phyloP scores from a whole-genome alignment of 805 yeast species.

The Starmerella floris region DNA sequence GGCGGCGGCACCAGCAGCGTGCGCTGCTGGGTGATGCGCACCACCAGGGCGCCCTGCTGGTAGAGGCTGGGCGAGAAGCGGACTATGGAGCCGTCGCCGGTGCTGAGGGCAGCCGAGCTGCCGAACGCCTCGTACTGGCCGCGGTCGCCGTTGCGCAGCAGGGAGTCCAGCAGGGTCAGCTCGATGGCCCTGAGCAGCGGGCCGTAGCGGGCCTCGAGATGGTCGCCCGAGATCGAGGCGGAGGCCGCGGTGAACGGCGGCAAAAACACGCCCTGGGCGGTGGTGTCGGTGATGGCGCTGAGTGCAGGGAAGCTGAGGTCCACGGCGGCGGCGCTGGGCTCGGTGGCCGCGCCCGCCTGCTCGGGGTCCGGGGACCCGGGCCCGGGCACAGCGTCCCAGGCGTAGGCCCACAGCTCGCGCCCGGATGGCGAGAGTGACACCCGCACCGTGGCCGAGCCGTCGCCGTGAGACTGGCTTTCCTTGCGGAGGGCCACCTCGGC shows the following conservation, averaged over 20 bases:
- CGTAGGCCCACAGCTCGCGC: conserved; percentile 21
- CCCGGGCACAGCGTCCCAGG: conserved; percentile 1
- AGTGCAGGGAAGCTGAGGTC: not conserved
- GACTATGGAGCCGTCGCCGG: conserved; percentile 15
- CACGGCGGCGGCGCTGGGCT: not conserved
- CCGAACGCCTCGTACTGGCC: conserved; percentile 18
- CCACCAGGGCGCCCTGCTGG: conserved; percentile 13
- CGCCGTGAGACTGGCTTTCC: not conserved
- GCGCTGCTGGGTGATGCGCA: conserved; percentile 13
- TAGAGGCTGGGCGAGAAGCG: conserved; percentile 15
- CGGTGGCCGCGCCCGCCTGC: not conserved
- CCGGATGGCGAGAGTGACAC: conserved; percentile 13
- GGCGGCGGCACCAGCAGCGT: conserved; percentile 13
- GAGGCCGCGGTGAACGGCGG: conserved; percentile 14
- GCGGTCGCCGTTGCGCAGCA: conserved; percentile 12
- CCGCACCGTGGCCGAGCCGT: not conserved
- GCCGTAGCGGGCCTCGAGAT: conserved; percentile 9
- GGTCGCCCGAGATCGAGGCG: not conserved
- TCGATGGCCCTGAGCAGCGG: conserved; percentile 18
- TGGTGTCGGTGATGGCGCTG: conserved; percentile 2
- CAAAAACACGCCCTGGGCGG: conserved; percentile 15
- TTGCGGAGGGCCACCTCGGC: conserved; percentile 20
- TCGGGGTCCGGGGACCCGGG: not conserved
- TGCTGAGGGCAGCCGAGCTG: conserved; percentile 8
- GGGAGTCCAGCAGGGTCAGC: conserved; percentile 11